Evolutionary conservation across 371 early-diverging fungal species (phyloP).

Genomic region (Syncephalastrum racemosum): DNA sequence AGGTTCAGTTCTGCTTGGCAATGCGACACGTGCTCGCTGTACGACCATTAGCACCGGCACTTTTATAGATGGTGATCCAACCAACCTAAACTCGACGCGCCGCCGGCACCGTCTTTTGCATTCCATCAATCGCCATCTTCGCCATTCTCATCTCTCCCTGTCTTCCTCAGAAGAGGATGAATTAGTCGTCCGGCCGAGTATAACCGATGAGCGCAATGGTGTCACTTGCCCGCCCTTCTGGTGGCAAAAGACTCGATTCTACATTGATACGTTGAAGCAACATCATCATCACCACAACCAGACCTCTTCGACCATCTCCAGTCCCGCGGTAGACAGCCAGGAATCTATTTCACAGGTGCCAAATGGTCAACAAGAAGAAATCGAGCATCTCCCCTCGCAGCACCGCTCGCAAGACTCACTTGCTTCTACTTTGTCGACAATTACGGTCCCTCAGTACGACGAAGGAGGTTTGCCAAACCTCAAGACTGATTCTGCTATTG

Average conservation of each 20-base stretch:
- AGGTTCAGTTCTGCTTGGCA: too few species aligned
- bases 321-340: too few species aligned
- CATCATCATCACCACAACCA: neutral
- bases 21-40: slow-evolving; percentile 1
- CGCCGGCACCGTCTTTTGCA: neutral
- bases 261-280: slow-evolving; percentile 8
- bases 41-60: slow-evolving; percentile 1
- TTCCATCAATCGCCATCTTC: neutral
- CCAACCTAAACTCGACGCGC: too few species aligned
- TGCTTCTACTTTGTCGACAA: too few species aligned
- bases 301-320: slow-evolving; percentile 1
- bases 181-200: slow-evolving; percentile 9
- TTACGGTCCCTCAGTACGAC: too few species aligned
- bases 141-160: slow-evolving; percentile 1
- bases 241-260: slow-evolving; percentile 23
- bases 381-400: too few species aligned
- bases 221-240: slow-evolving; percentile 21
- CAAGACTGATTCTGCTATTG: too few species aligned
- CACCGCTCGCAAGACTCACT: too few species aligned
- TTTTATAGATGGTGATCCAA: too few species aligned
- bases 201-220: slow-evolving; percentile 15
- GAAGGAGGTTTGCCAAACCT: too few species aligned
- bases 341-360: too few species aligned
- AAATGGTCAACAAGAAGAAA: too few species aligned
- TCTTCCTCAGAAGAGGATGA: slow-evolving; percentile 5